Conservation (phyloP, 495 filamentous ascomycete genomes). For the Collariella sp. region DNA sequence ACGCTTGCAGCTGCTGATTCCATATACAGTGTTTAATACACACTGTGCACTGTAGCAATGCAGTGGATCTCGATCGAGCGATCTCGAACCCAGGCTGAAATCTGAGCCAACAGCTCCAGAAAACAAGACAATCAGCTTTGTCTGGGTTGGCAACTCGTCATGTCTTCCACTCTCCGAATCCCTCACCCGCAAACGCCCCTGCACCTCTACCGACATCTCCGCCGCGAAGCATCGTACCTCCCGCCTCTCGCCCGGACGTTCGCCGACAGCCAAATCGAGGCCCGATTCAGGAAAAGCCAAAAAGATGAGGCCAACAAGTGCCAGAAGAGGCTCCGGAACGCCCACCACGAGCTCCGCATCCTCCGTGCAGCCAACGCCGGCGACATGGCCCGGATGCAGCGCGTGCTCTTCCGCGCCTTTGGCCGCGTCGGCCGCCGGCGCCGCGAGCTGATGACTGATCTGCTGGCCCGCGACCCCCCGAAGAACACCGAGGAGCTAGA, state of each 20-base stretch:
- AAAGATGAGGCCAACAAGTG: slow-evolving; percentile 1
- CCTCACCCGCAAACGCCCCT: slow-evolving; percentile 37
- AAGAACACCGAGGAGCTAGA: slow-evolving; percentile 30
- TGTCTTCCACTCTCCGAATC: slow-evolving; percentile 22
- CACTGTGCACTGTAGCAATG: too few relatives aligned
- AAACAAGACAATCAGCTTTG: too few relatives aligned
- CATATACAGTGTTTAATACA: too few relatives aligned
- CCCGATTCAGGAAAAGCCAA: slow-evolving; percentile 43
- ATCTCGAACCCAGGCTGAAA: too few relatives aligned
- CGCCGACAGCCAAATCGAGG: slow-evolving; percentile 47
- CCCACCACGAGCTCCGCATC: slow-evolving; percentile 28
- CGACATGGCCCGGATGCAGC: slow-evolving; percentile 50
- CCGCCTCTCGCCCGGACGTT: slow-evolving; percentile 56
- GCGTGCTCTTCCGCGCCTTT: slow-evolving; percentile 58
- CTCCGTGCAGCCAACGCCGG: slow-evolving; percentile 48
- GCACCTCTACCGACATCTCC: slow-evolving; percentile 64
- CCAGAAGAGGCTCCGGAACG: slow-evolving; percentile 20
- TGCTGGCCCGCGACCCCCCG: slow-evolving; percentile 37
- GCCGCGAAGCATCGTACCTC: slow-evolving; percentile 80
- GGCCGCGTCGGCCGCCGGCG: slow-evolving; percentile 64
- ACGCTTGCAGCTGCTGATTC: too few relatives aligned
- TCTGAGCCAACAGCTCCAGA: too few relatives aligned
- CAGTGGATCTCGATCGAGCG: too few relatives aligned
- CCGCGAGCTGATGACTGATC: slow-evolving; percentile 47
- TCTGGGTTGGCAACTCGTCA: too few relatives aligned